Conservation (phyloP, 345 rosid species). For the Linum trigynum region DNA sequence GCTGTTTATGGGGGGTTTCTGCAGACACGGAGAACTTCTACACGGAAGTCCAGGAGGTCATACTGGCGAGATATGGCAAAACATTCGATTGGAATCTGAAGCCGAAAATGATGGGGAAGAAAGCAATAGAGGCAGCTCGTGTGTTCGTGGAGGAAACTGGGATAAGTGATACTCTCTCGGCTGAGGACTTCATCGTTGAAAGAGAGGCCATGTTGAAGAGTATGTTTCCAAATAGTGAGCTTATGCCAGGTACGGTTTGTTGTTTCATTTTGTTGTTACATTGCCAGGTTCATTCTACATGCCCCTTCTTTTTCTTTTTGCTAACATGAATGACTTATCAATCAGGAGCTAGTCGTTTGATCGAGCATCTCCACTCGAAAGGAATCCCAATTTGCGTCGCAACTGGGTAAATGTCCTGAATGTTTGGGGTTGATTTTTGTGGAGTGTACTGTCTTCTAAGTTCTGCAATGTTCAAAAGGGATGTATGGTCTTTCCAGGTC, state of each 20-base stretch:
- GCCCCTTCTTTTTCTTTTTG: not conserved
- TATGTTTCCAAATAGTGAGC: slow-evolving; percentile 72
- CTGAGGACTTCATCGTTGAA: slow-evolving; percentile 68
- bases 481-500: slow-evolving; percentile 39
- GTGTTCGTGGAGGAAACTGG: slow-evolving; percentile 78
- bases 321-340: slow-evolving; percentile 2
- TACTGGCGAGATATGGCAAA: slow-evolving; percentile 76
- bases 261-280: not conserved
- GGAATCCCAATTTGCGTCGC: slow-evolving; percentile 73
- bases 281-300: not conserved
- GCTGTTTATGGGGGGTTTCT: not conserved
- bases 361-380: slow-evolving; percentile 71
- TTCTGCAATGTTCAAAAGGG: not conserved
- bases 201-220: slow-evolving; percentile 69
- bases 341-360: slow-evolving; percentile 64
- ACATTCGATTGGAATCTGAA: slow-evolving; percentile 89
- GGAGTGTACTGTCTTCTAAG: not conserved
- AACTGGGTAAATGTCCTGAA: slow-evolving; percentile 43
- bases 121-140: slow-evolving; percentile 73
- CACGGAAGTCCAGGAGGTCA: slow-evolving; percentile 74
- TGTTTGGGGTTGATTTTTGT: not conserved
- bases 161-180: slow-evolving; percentile 67
- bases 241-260: slow-evolving; percentile 64
- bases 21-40: slow-evolving; percentile 93
- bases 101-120: slow-evolving; percentile 94